phyloP scores from a whole-genome alignment of 2,329 filamentous ascomycete species.

The Monosporascus ibericus region DNA sequence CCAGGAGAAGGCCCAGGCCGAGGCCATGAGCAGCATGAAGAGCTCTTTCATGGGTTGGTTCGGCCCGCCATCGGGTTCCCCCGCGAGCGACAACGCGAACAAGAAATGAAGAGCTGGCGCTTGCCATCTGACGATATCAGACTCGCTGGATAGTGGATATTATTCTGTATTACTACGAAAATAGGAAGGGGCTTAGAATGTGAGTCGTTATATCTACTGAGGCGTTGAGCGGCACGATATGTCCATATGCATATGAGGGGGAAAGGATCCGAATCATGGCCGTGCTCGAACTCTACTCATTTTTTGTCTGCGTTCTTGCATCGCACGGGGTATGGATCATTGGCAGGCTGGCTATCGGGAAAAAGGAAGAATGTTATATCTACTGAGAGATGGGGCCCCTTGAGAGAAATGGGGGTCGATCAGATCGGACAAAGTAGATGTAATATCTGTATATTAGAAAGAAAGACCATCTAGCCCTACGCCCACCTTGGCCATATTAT shows the following conservation, averaged over 20 bases:
- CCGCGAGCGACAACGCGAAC: slow-evolving; percentile 1
- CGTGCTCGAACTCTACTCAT: slow-evolving; percentile 12
- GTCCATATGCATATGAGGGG: background rate
- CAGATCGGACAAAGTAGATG: background rate
- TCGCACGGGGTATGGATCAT: slow-evolving; percentile 4
- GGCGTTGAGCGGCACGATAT: too few relatives aligned
- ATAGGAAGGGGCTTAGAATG: too few relatives aligned
- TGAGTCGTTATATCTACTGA: too few relatives aligned
- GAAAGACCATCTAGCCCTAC: slow-evolving; percentile 9
- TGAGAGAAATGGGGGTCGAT: background rate
- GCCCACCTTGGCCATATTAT: slow-evolving; percentile 1
- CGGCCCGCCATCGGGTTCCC: slow-evolving; percentile 10
- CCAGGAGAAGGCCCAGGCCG: slow-evolving; percentile 84
- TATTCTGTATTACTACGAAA: too few relatives aligned
- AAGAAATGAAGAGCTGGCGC: slow-evolving; percentile 8
- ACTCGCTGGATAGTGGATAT: too few relatives aligned
- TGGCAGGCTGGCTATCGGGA: slow-evolving; percentile 3
- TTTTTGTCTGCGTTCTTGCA: slow-evolving; percentile 5
- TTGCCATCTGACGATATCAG: background rate
- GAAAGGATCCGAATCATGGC: background rate
- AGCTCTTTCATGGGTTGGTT: slow-evolving; percentile 61
- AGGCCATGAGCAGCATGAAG: slow-evolving; percentile 91
- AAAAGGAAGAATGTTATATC: background rate
- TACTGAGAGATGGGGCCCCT: background rate
- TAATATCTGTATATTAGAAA: slow-evolving; percentile 22